Evolutionary conservation across 2,329 filamentous ascomycete genomes (phyloP), one percentile per base, ranked within the genome.

Genomic region (Alternaria sp.): DNA sequence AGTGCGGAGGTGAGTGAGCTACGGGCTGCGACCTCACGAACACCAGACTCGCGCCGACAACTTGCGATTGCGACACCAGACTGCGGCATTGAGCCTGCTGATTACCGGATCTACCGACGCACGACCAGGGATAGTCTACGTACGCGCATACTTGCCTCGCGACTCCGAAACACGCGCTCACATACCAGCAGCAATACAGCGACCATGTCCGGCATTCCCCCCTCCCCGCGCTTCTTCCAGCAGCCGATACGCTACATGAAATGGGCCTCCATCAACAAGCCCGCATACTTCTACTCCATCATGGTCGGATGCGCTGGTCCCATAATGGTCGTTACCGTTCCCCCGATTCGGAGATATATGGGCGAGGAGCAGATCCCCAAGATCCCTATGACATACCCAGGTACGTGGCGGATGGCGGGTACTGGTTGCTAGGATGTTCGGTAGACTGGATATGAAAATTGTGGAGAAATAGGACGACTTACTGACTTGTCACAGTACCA

Each of bases 321-420:
- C 36, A 81, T 91, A 61, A 83, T 88, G 61, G 83, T 97, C 67
- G 80, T 91, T 63, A 85, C 87, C 60, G 90, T 93, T 1, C 93
- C 94, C 46, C 91, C 93, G 51, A 84, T 96, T 71, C 86, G 94
- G 79, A 85, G 83, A 56, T 77, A 76, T 68, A 81, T 97, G 61
- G 94, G 94, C 72, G 93, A 97, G 79, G 83, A 89, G 72, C 87
- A 61, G 89, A 67, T 83, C 88, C 68, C 87, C 85, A 73, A 72
- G 61, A 89, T 98, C 69, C 96, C 96, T 30, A 83, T 94, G 81
- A 96, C 93, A 79, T 99, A 98, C 85, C 96, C 96, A 64, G 88
- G 95, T 98, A 88, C 80, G 93, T 87, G 36, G 23, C 13, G 36
- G 13, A 17, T n/a, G n/a, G 19, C 4, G 10, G 8, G 13, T 5